Evolutionary conservation across 768 basidiomycete species (phyloP).

Genomic region (Panaeolus cyanescens): DNA sequence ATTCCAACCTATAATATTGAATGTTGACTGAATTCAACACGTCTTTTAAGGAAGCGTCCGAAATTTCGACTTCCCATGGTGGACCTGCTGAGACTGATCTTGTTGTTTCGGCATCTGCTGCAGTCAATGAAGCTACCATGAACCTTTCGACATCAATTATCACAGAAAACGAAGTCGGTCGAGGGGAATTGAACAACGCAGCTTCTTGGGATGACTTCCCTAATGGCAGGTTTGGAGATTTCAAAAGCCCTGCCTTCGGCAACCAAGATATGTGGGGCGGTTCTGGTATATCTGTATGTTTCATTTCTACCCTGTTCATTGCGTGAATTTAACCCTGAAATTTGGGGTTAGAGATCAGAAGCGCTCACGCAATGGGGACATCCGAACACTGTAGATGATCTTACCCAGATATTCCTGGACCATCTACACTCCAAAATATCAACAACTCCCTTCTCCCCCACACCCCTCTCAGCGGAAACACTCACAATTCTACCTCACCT

Average conservation of each 20-base stretch:
- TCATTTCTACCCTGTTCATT: not conserved
- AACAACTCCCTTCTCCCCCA: constrained; percentile 87
- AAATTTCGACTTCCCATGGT: constrained; percentile 26
- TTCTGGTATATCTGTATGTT: constrained; percentile 53
- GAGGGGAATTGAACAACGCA: constrained; percentile 76
- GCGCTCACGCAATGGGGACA: constrained; percentile 76
- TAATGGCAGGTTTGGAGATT: constrained; percentile 97
- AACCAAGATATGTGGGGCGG: constrained; percentile 78
- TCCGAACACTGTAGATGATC: constrained; percentile 62
- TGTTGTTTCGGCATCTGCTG: constrained; percentile 64
- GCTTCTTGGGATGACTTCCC: constrained; percentile 95
- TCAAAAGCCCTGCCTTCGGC: constrained; percentile 96
- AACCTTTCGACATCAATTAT: constrained; percentile 51
- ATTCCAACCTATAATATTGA: not conserved
- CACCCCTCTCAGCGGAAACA: constrained; percentile 82
- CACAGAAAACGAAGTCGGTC: constrained; percentile 58
- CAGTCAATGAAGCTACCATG: constrained; percentile 62
- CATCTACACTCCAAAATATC: constrained; percentile 75
- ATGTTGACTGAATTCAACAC: constrained; percentile 3
- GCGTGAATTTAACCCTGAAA: not conserved
- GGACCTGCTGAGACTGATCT: constrained; percentile 34
- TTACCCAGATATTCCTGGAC: constrained; percentile 78
- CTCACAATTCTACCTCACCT: constrained; percentile 76
- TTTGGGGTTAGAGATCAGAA: constrained; percentile 51
- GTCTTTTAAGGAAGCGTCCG: constrained; percentile 41